Evolutionary conservation across 2,329 filamentous ascomycete genomes (phyloP).

Genomic region (Alternaria longipes): DNA sequence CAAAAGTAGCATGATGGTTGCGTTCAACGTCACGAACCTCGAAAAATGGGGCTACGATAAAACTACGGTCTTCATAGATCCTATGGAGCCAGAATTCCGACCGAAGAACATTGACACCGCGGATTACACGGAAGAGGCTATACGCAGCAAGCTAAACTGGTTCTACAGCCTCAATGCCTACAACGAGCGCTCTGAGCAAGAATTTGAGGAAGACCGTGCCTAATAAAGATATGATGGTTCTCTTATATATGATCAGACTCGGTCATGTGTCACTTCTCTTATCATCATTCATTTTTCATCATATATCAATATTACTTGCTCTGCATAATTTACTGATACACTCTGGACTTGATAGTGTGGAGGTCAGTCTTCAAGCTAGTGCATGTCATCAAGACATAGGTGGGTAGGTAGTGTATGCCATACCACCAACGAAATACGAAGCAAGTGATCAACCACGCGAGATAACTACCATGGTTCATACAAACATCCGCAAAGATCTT

Average conservation of each 20-base stretch:
- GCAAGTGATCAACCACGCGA: background rate
- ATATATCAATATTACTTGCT: background rate
- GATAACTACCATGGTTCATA: background rate
- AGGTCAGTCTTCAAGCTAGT: background rate
- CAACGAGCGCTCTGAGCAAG: constrained; percentile 20
- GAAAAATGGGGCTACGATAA: constrained; percentile 45
- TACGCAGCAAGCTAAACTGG: constrained; percentile 41
- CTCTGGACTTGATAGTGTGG: background rate
- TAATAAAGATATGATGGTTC: background rate
- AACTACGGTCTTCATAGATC: constrained; percentile 45
- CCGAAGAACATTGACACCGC: constrained; percentile 33
- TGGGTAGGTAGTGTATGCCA: background rate
- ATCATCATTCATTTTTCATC: background rate
- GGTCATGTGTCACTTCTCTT: background rate
- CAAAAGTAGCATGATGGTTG: constrained; percentile 51
- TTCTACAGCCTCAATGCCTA: constrained; percentile 47
- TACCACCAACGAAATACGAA: background rate
- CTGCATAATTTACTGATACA: background rate
- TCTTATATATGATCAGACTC: background rate
- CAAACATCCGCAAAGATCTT: background rate
- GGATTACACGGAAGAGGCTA: constrained; percentile 39
- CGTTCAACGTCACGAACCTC: constrained; percentile 55
- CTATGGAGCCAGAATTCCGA: constrained; percentile 40
- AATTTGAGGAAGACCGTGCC: background rate
- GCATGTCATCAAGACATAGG: background rate